Evolutionary conservation across 2,329 filamentous ascomycete species (phyloP).

Genomic region (Zasmidium angulare): DNA sequence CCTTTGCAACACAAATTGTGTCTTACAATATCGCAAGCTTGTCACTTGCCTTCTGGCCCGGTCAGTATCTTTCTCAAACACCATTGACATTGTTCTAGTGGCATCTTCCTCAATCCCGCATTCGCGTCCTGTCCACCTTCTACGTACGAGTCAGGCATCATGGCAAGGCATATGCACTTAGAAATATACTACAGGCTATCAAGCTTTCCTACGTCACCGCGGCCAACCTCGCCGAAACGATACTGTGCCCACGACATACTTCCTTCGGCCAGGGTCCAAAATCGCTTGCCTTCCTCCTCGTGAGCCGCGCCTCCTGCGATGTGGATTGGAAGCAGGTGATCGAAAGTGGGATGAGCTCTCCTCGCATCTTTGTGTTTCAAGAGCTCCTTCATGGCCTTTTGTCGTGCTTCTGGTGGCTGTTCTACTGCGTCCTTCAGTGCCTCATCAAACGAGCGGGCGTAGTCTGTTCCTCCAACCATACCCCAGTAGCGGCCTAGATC

Average conservation of each 20-base stretch:
- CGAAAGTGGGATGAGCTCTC: constrained; percentile 63
- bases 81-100: too few species aligned
- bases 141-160: too few species aligned
- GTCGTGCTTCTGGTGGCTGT: constrained; percentile 28
- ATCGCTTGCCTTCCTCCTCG: constrained; percentile 30
- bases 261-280: constrained; percentile 38
- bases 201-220: constrained; percentile 8
- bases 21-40: too few species aligned
- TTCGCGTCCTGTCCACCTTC: too few species aligned
- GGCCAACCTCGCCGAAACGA: constrained; percentile 31
- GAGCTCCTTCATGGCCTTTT: constrained; percentile 37
- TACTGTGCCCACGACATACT: constrained; percentile 39
- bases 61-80: too few species aligned
- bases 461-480: constrained; percentile 30
- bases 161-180: too few species aligned
- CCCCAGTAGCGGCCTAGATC: constrained; percentile 31
- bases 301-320: constrained; percentile 43
- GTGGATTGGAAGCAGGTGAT: constrained; percentile 53
- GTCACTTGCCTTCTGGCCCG: too few species aligned
- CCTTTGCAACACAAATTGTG: constrained; percentile 1
- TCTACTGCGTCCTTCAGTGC: constrained; percentile 37
- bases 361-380: constrained; percentile 51
- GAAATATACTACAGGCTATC: too few species aligned
- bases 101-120: too few species aligned
- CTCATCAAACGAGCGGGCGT: constrained; percentile 36